phyloP scores from a whole-genome alignment of 2,329 filamentous ascomycete species.

The Fusarium duplospermum region DNA sequence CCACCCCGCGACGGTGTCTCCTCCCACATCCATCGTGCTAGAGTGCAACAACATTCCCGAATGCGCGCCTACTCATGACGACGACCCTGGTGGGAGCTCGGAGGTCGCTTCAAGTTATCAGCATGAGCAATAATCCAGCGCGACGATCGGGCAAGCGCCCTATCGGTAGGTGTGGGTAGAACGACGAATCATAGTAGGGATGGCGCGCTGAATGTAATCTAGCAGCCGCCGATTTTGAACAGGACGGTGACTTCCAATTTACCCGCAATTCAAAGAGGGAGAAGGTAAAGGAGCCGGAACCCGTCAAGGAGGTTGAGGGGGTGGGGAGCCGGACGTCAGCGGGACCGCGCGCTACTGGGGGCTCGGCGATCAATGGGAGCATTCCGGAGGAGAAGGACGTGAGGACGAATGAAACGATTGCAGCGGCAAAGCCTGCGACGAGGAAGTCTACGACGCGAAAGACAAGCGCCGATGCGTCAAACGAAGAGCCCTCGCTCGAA shows the following conservation, averaged over 20 bases:
- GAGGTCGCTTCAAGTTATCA: constrained; percentile 73
- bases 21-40: constrained; percentile 29
- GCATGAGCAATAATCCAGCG: constrained; percentile 74
- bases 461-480: constrained; percentile 53
- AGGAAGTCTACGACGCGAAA: constrained; percentile 54
- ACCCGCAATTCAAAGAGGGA: constrained; percentile 74
- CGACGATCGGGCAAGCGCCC: constrained; percentile 73
- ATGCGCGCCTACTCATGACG: constrained; percentile 66
- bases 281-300: constrained; percentile 56
- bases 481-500: constrained; percentile 51
- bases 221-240: constrained; percentile 68
- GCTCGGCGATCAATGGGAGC: constrained; percentile 41
- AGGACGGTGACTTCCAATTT: constrained; percentile 82
- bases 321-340: constrained; percentile 44
- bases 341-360: constrained; percentile 50
- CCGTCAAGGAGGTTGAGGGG: constrained; percentile 54
- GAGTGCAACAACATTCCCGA: constrained; percentile 42
- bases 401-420: constrained; percentile 26
- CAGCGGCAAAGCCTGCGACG: constrained; percentile 33
- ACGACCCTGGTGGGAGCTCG: constrained; percentile 75
- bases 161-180: constrained; percentile 62
- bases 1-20: constrained; percentile 18
- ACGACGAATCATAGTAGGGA: constrained; percentile 5
- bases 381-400: constrained; percentile 40
- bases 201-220: constrained; percentile 31